These are phyloP conservation scores for Solanum chacoense DNA, from an alignment of 305 asterid species.

Conservation along the genomic window DNA sequence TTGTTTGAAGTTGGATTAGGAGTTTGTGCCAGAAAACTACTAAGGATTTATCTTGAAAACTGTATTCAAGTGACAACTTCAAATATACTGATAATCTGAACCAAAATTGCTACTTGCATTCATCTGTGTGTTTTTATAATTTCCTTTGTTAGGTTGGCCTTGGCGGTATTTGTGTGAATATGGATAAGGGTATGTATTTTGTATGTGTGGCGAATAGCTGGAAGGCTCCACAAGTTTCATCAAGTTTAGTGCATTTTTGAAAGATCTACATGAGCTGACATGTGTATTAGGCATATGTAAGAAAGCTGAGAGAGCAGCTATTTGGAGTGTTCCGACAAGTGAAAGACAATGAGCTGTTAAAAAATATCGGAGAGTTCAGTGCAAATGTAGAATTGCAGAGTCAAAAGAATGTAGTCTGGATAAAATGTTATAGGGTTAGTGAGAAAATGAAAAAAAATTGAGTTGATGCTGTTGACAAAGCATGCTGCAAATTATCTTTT, in stretches of 20 bases:
- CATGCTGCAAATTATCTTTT: not conserved
- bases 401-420: not conserved
- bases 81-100: not conserved
- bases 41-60: not conserved
- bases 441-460: not conserved
- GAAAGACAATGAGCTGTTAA: not conserved
- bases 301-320: not conserved
- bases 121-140: not conserved
- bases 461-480: not conserved
- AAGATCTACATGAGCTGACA: not conserved
- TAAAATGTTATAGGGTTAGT: not conserved
- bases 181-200: not conserved
- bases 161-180: not conserved
- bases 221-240: not conserved
- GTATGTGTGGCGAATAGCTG: not conserved
- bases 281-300: not conserved
- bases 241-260: not conserved
- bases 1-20: not conserved
- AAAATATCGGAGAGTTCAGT: not conserved
- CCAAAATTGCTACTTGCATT: not conserved
- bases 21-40: not conserved
- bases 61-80: not conserved
- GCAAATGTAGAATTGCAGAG: not conserved
- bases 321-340: not conserved
- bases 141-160: not conserved